Evolutionary conservation across 75 land plant species (phyloP).

Genomic region (Picea glauca): DNA sequence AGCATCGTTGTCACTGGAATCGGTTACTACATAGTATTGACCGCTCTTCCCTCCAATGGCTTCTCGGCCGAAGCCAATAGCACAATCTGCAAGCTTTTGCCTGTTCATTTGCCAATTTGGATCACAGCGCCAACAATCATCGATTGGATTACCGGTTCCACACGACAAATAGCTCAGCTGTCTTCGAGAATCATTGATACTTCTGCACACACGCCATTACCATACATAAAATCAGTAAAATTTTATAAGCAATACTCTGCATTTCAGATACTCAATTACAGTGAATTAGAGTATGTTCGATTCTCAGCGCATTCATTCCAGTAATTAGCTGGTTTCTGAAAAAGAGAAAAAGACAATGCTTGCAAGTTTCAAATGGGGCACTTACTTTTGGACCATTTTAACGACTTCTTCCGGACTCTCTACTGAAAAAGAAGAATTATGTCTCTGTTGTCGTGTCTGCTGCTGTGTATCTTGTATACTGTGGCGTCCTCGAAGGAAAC

Average conservation of each 20-base stretch:
- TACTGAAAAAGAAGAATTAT: background rate
- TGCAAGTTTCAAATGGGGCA: background rate
- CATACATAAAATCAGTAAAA: background rate
- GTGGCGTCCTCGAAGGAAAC: background rate
- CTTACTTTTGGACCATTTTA: slow-evolving; percentile 5
- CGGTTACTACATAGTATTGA: slow-evolving; percentile 55
- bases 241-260: background rate
- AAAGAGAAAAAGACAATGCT: background rate
- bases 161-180: slow-evolving; percentile 43
- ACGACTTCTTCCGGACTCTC: background rate
- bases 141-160: slow-evolving; percentile 74
- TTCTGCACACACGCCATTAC: slow-evolving; percentile 10
- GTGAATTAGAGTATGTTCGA: background rate
- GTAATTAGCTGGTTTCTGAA: background rate
- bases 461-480: background rate
- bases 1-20: slow-evolving; percentile 56
- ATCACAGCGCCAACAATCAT: slow-evolving; percentile 80
- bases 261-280: background rate
- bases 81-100: slow-evolving; percentile 66
- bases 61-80: slow-evolving; percentile 70
- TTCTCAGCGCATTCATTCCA: background rate
- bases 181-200: slow-evolving; percentile 16
- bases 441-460: background rate
- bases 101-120: slow-evolving; percentile 41
- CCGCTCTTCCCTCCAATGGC: slow-evolving; percentile 76